Conservation (phyloP, 2,329 filamentous ascomycete genomes). For the Domatiomyces globalis region DNA sequence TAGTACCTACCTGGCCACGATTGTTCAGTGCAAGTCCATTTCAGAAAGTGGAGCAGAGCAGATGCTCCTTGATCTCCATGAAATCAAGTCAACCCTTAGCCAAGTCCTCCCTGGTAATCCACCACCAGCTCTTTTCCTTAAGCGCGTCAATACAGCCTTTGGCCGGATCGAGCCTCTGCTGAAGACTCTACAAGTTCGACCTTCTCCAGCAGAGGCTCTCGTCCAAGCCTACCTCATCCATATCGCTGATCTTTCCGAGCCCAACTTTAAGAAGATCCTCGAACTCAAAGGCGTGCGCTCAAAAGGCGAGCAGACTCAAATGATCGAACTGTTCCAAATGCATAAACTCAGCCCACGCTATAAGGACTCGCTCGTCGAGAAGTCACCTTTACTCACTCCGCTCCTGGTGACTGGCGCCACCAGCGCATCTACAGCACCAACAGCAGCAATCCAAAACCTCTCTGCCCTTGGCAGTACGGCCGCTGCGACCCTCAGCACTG, state of each 20-base stretch:
- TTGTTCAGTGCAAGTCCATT: constrained; percentile 79
- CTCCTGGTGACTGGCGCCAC: constrained; percentile 29
- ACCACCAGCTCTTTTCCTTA: constrained; percentile 56
- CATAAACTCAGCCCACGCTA: constrained; percentile 56
- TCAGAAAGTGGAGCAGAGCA: constrained; percentile 92
- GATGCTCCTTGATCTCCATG: constrained; percentile 94
- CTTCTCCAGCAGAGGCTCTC: constrained; percentile 79
- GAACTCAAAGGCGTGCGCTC: constrained; percentile 80
- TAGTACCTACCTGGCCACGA: constrained; percentile 62
- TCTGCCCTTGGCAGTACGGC: constrained; percentile 32
- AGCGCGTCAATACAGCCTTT: constrained; percentile 73
- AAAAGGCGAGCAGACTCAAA: constrained; percentile 64
- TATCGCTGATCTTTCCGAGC: constrained; percentile 81
- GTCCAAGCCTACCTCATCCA: constrained; percentile 97
- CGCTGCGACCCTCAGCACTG: constrained; percentile 29
- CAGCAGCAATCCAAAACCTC: constrained; percentile 32
- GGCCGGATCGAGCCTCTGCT: constrained; percentile 79
- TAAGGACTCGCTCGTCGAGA: constrained; percentile 51
- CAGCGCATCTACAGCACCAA: constrained; percentile 24
- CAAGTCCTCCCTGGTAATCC: constrained; percentile 50
- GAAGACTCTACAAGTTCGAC: constrained; percentile 89
- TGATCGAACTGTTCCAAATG: constrained; percentile 82
- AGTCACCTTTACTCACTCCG: constrained; percentile 56
- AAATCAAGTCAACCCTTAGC: constrained; percentile 64
- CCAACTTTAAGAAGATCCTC: constrained; percentile 90